Base-by-base conservation (phyloP, 257 asterid genomes). In the Solanum etuberosum region DNA sequence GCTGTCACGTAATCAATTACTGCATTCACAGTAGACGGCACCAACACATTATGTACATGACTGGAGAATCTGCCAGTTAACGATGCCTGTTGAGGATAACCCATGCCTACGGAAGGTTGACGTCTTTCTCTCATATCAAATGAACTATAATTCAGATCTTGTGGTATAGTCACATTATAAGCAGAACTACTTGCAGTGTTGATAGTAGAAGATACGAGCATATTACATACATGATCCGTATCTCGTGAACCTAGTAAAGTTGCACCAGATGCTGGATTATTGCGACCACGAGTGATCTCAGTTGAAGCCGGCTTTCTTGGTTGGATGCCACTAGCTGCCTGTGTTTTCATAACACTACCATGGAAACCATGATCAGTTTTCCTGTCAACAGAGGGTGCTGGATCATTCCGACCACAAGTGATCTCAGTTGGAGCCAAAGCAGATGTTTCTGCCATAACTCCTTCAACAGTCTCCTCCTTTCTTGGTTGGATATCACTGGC, bases 281-380 rank as follows among this genome's bases (percentile, higher is more conserved):
- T 89, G 86, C 21, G 13, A 74, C 51, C 46, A 10, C 25, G 34
- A 85, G 85, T 87, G 31, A 89, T 87, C 84, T 92, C 92, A 40
- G 78, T 54, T 76, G 84, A 89, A 86, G 82, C 85, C 51, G 42
- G 73, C 85, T 85, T 92, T 38, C 81, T 57, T 16, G 63, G 85
- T 73, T 88, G 90, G 85, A 51, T 57, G 86, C 59, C 70, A 76
- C 85, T 82, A 35, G 86, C 29, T 81, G 89, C 90, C 74, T 89
- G 88, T 65, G 87, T 87, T 83, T 86, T 88, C 38, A 29, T 71
- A 87, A 86, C 88, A 85, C 76, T 86, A 63, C 87, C 87, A 18
- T 42, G 21, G 87, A 90, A 94, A 83, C 95, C 96, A 74, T 96
- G 97, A 3, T 95, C 94, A 81, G 93, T 91, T 90, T 89, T 93